Base-by-base conservation (phyloP, 768 basidiomycete species). In the Pleurotus ostreatus region DNA sequence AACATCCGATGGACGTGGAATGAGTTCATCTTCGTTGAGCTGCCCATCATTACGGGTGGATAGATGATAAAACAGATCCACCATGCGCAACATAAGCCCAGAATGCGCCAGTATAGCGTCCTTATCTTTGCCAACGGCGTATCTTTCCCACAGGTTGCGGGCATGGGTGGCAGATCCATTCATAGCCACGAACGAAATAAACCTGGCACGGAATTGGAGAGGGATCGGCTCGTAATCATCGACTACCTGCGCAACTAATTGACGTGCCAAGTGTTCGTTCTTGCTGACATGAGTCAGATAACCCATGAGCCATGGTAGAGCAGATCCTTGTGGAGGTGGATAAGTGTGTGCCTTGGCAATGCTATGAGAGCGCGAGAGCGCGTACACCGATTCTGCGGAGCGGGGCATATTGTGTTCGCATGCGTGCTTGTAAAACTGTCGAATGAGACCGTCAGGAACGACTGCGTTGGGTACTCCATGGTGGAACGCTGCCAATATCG, bases 71-170 rank as follows among this genome's bases (percentile, higher is more conserved):
- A 71, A 80, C n/a, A 82, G 68, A 61, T 77, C 78, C 51, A 78
- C 74, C 72, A 85, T 72, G n/a, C 77, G 75, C 16, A 82, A 55
- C 68, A 81, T 69, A 60, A 77, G 63, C 1, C 66, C 66, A 18
- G 79, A 70, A 59, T 78, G 73, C 15, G 76, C 78, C 8, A 73
- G 66, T 25, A 88, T 74, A 2, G 71, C 52, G 13, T 64, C 61
- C 16, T 62, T 71, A 47, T 79, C 77, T 49, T 59, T 65, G 18
- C 79, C 80, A 40, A 59, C 62, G 1, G 79, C 68, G 63, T 80
- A 84, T 58, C 75, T 74, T 60, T 81, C 78, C 83, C 85, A 89
- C 15, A 89, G 73, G 6, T 64, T 61, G 16, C 84, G 74, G 18
- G 85, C 80, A 13, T 76, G 65, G 4, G 59, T 65, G 3, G 76